Conservation (phyloP, 2,329 filamentous ascomycete genomes). For the Fusarium ramigenum region DNA sequence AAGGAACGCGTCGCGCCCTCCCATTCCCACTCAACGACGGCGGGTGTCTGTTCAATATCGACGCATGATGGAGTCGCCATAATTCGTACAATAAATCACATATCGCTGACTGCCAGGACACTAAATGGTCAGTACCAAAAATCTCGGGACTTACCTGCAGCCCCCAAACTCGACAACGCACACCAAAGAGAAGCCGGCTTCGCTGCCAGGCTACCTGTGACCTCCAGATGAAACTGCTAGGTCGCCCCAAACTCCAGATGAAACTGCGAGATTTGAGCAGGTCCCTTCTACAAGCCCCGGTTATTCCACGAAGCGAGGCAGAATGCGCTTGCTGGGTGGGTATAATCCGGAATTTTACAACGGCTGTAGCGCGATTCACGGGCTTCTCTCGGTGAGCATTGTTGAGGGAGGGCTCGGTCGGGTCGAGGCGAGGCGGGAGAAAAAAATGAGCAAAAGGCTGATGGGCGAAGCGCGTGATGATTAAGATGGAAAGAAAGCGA, state of each 20-base stretch:
- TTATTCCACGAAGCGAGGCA: neutral
- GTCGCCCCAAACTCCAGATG: slow-evolving; percentile 6
- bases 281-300: slow-evolving; percentile 10
- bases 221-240: slow-evolving; percentile 7
- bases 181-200: neutral
- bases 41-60: neutral
- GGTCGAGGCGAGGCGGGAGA: neutral
- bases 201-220: slow-evolving; percentile 9
- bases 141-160: neutral
- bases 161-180: neutral
- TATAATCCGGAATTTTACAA: slow-evolving; percentile 1
- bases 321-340: neutral
- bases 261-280: slow-evolving; percentile 6
- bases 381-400: neutral
- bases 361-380: slow-evolving; percentile 3
- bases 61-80: neutral
- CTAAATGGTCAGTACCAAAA: neutral
- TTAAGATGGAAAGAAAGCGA: neutral
- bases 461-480: too few species aligned
- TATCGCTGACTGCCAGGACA: neutral
- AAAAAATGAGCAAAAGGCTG: neutral
- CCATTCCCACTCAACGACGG: slow-evolving; percentile 12
- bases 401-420: neutral
- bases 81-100: neutral
- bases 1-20: neutral